Evolutionary conservation across 192 early-diverging fungal species (phyloP).

Genomic region (Geranomyces michiganensis): DNA sequence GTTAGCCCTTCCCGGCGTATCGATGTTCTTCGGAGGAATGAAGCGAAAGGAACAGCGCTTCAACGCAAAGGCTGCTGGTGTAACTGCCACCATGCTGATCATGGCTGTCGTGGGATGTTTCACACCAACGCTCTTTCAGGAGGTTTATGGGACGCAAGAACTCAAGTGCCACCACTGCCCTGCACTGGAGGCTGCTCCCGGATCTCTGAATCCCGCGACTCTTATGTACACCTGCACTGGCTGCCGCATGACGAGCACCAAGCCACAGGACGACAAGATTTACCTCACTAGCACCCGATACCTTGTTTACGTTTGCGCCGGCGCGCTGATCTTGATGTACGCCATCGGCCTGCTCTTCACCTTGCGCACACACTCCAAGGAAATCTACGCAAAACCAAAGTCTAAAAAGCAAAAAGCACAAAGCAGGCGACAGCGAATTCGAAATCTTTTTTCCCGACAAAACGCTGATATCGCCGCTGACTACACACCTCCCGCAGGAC

Average conservation of each 20-base stretch:
- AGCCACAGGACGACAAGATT: slow-evolving; percentile 77
- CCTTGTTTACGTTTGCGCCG: slow-evolving; percentile 86
- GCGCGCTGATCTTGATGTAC: slow-evolving; percentile 78
- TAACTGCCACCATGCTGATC: slow-evolving; percentile 94
- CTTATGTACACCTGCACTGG: slow-evolving; percentile 48
- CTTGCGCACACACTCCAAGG: slow-evolving; percentile 86
- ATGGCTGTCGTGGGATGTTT: slow-evolving; percentile 91
- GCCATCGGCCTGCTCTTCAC: slow-evolving; percentile 90
- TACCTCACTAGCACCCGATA: slow-evolving; percentile 78
- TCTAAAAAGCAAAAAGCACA: background rate
- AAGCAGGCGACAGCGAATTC: background rate
- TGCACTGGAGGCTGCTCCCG: background rate
- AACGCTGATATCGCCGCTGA: background rate
- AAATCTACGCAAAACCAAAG: slow-evolving; percentile 67
- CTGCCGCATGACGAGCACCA: slow-evolving; percentile 66
- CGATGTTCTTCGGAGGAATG: slow-evolving; percentile 91
- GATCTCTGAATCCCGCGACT: background rate
- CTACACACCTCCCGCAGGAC: background rate
- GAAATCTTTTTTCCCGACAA: background rate
- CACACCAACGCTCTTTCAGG: slow-evolving; percentile 93
- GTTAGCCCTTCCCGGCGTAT: slow-evolving; percentile 88
- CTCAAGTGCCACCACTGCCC: slow-evolving; percentile 58
- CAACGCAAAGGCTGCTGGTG: slow-evolving; percentile 92
- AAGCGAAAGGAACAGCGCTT: slow-evolving; percentile 92
- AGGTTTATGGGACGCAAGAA: slow-evolving; percentile 80